phyloP scores from a whole-genome alignment of 139 green algal genomes.

The Chlorella sp. region DNA sequence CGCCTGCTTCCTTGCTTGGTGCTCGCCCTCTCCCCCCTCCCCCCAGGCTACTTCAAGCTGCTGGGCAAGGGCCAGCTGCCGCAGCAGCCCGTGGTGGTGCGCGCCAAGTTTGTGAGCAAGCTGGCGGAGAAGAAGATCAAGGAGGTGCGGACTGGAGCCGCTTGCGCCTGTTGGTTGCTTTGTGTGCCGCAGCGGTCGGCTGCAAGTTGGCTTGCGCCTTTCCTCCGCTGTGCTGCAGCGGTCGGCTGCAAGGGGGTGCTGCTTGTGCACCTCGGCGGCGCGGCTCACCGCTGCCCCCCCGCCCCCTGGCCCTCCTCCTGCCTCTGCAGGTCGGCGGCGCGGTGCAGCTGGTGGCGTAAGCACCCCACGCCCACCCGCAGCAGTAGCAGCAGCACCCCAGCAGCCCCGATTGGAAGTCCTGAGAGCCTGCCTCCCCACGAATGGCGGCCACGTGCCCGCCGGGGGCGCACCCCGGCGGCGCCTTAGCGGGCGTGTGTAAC shows the following conservation, averaged over 20 bases:
- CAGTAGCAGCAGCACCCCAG: conserved; percentile 23
- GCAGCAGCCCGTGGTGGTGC: conserved; percentile 94
- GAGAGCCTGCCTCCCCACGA: too few relatives aligned
- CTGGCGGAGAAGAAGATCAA: conserved; percentile 99
- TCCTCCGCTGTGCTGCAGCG: too few relatives aligned
- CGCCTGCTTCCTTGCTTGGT: neutral
- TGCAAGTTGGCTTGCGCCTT: neutral
- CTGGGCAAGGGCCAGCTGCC: conserved; percentile 98
- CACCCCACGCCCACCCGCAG: neutral
- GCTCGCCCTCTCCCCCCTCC: neutral
- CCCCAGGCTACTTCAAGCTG: conserved; percentile 87
- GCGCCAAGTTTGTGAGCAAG: conserved; percentile 98
- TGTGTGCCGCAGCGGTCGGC: neutral
- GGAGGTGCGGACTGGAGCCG: conserved; percentile 75
- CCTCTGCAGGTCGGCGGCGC: conserved; percentile 25
- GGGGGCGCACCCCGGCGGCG: too few relatives aligned
- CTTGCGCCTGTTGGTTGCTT: neutral
- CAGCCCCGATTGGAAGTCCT: conserved; percentile 4
- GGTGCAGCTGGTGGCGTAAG: conserved; percentile 37
- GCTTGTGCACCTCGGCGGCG: neutral
- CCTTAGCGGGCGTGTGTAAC: too few relatives aligned
- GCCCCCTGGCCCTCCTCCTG: neutral
- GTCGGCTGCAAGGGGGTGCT: neutral
- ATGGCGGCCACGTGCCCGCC: too few relatives aligned
- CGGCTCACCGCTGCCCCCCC: neutral